Base-by-base conservation (phyloP, 495 filamentous ascomycete species). In the Venustampulla echinocandica region DNA sequence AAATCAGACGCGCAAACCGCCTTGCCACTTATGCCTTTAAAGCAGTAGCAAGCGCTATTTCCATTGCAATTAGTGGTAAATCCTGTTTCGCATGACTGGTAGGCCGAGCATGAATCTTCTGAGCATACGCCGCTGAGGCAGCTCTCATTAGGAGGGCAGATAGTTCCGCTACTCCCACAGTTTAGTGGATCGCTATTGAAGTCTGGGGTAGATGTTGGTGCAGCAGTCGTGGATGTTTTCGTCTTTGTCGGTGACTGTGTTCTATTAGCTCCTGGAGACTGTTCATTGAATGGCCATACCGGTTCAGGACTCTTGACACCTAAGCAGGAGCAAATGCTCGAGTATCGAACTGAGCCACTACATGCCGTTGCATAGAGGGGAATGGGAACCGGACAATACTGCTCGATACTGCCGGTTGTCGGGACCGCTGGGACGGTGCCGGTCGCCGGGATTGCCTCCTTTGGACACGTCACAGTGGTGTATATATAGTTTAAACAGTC, bases 251-350 rank as follows among this genome's bases (percentile, higher is more conserved):
- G 33, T 3, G 37, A 11, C 46, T 49, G 17, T 34, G 10, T 34
- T 1, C 13, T 18, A 30, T 49, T 11, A 49, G 46, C 28, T n/a
- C n/a, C n/a, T n/a, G n/a, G n/a, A 18, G 17, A 2, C 22, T 17
- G 10, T 34, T 15, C 20, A 22, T 11, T 33, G 1, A 17, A 19
- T 15, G 4, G 10, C 17, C 25, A 19, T 14, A 18, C 3, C 18
- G 17, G 25, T 27, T 5, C 55, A 13, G 24, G 25, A 10, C 42
- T 13, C 0, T 38, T 40, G n/a, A 63, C 37, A 21, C 37, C 41
- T 7, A 58, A 22, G 50, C 62, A 65, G 10, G 58, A 60, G 40
- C 62, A 65, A 42, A 53, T 61, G 46, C 49, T 56, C 13, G 38
- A 33, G 32, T 53, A 56, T 1, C 23, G 20, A 3, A 24, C 30